Evolutionary conservation across 1,284 basidiomycete species (phyloP).

Genomic region (Boletus nobilissimus): DNA sequence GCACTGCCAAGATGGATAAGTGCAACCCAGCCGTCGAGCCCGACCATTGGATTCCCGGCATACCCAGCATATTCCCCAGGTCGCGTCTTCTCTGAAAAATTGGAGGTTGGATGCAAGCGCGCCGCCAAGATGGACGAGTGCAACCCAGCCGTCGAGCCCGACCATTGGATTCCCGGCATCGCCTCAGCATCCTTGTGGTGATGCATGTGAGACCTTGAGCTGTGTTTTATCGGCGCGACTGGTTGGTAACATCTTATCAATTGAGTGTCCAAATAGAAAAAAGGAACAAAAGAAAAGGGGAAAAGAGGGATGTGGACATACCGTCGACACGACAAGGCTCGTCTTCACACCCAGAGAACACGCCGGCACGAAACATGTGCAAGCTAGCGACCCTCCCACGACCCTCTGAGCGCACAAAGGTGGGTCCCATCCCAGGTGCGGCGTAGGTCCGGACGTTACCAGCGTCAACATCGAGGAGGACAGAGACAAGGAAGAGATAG

Average conservation of each 20-base stretch:
- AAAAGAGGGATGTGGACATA: conserved; percentile 44
- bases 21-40: conserved; percentile 85
- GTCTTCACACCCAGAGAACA: conserved; percentile 77
- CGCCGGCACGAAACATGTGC: conserved; percentile 87
- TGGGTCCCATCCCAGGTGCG: conserved; percentile 67
- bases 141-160: conserved; percentile 87
- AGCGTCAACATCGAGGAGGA: conserved; percentile 93
- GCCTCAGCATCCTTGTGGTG: conserved; percentile 71
- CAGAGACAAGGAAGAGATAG: conserved; percentile 93
- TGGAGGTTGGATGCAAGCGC: conserved; percentile 73
- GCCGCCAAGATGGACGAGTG: conserved; percentile 74
- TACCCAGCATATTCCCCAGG: conserved; percentile 89
- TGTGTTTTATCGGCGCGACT: conserved; percentile 44
- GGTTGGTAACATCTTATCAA: conserved; percentile 13
- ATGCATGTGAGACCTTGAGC: conserved; percentile 78
- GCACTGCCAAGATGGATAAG: conserved; percentile 79
- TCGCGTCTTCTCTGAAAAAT: conserved; percentile 76
- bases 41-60: conserved; percentile 88
- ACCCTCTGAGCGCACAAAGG: conserved; percentile 86
- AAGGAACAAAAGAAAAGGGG: conserved; percentile 11
- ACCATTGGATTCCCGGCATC: conserved; percentile 88
- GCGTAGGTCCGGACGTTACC: conserved; percentile 85
- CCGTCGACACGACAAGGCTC: conserved; percentile 85
- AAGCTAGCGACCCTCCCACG: conserved; percentile 89
- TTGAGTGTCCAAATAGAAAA: background rate